These are phyloP conservation scores for Fusarium heterosporum DNA, from an alignment of 2,329 filamentous ascomycete genomes.

Conservation along the genomic window DNA sequence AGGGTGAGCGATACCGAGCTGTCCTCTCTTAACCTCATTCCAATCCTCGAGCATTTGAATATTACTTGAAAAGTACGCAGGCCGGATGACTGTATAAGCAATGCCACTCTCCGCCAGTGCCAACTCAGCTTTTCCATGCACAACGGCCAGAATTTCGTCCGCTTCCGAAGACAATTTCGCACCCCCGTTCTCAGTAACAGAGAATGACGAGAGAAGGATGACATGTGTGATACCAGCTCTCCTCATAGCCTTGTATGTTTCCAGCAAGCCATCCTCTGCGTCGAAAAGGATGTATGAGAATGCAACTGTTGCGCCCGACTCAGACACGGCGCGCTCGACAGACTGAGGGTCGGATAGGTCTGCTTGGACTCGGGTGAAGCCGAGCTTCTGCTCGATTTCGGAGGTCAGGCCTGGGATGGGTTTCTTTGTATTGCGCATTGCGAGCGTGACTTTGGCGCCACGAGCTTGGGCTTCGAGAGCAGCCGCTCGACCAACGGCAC, in stretches of 20 bases:
- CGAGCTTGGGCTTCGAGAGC: constrained; percentile 21
- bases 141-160: background rate
- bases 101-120: constrained; percentile 5
- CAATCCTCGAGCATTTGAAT: constrained; percentile 11
- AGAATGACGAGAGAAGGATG: constrained; percentile 10
- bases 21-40: background rate
- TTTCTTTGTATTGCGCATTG: constrained; percentile 22
- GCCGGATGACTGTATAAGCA: background rate
- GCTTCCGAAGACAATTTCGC: background rate
- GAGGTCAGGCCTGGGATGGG: constrained; percentile 1
- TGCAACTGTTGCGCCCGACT: constrained; percentile 14
- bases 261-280: constrained; percentile 2
- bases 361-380: constrained; percentile 22
- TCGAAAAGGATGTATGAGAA: constrained; percentile 23
- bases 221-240: constrained; percentile 16
- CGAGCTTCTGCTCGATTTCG: background rate
- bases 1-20: background rate
- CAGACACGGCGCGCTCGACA: constrained; percentile 7
- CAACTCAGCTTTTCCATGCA: constrained; percentile 20
- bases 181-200: background rate
- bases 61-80: constrained; percentile 27
- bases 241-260: constrained; percentile 18
- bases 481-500: constrained; percentile 21
- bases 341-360: constrained; percentile 21
- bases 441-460: constrained; percentile 13